phyloP scores from a whole-genome alignment of 2,329 filamentous ascomycete species.

The Grosmannia huntii region DNA sequence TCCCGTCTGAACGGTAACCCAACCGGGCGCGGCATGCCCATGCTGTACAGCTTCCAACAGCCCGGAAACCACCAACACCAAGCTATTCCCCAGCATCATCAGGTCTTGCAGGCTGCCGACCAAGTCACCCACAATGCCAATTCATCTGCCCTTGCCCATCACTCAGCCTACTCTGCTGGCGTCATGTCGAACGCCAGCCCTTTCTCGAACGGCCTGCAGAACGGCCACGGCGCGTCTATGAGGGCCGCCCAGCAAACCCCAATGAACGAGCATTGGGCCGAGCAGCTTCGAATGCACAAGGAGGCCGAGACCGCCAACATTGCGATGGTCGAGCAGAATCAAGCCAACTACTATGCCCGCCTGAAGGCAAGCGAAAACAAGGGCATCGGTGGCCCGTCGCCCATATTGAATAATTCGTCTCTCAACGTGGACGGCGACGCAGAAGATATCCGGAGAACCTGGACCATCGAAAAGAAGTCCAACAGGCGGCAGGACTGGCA shows the following conservation, averaged over 20 bases:
- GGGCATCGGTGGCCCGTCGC: slow-evolving; percentile 44
- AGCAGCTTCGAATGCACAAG: slow-evolving; percentile 71
- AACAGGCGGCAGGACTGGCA: slow-evolving; percentile 74
- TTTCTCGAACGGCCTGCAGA: slow-evolving; percentile 43
- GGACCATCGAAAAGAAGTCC: slow-evolving; percentile 51
- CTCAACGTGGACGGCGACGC: slow-evolving; percentile 38
- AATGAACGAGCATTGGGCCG: slow-evolving; percentile 65
- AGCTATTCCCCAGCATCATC: slow-evolving; percentile 51
- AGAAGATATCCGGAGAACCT: slow-evolving; percentile 44
- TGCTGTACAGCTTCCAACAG: slow-evolving; percentile 59
- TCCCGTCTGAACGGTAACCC: slow-evolving; percentile 63
- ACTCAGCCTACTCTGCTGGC: slow-evolving; percentile 49
- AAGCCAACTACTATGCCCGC: slow-evolving; percentile 59
- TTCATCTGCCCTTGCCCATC: slow-evolving; percentile 41
- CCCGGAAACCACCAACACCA: slow-evolving; percentile 49
- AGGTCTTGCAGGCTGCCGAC: slow-evolving; percentile 41
- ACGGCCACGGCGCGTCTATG: slow-evolving; percentile 28
- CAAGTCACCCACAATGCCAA: slow-evolving; percentile 42
- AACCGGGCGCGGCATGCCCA: slow-evolving; percentile 43
- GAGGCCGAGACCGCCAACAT: slow-evolving; percentile 60
- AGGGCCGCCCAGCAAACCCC: slow-evolving; percentile 27
- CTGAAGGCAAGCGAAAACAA: slow-evolving; percentile 59
- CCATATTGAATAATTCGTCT: slow-evolving; percentile 34
- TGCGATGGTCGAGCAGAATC: slow-evolving; percentile 56
- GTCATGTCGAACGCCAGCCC: slow-evolving; percentile 52